These are phyloP conservation scores for Sequoia sempervirens DNA, from an alignment of 75 land plant species.

Conservation along the genomic window DNA sequence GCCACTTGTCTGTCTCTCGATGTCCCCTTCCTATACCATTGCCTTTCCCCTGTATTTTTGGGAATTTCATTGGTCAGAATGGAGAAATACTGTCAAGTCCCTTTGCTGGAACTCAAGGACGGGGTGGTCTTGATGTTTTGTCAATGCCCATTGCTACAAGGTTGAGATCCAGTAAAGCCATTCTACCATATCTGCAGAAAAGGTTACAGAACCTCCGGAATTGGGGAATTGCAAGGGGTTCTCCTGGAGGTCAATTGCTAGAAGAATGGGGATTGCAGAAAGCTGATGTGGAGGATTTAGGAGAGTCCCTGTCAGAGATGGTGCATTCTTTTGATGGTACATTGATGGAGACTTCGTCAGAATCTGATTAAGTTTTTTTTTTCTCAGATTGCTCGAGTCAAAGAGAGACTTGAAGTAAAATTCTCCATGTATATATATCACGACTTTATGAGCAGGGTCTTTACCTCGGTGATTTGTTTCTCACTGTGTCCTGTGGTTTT, in stretches of 20 bases:
- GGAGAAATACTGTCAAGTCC: slow-evolving; percentile 53
- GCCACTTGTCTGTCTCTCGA: slow-evolving; percentile 59
- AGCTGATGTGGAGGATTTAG: slow-evolving; percentile 77
- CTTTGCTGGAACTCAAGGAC: slow-evolving; percentile 19
- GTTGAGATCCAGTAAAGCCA: slow-evolving; percentile 60
- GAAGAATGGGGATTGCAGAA: slow-evolving; percentile 78
- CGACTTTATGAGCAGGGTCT: neutral
- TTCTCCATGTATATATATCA: neutral
- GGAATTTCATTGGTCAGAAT: slow-evolving; percentile 38
- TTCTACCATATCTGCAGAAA: slow-evolving; percentile 67
- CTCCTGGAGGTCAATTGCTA: slow-evolving; percentile 46
- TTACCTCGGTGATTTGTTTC: neutral
- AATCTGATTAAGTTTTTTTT: slow-evolving; percentile 27
- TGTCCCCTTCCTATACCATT: slow-evolving; percentile 89
- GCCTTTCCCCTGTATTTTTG: slow-evolving; percentile 83
- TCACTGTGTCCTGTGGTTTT: neutral
- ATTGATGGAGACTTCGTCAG: slow-evolving; percentile 26
- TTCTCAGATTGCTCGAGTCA: neutral
- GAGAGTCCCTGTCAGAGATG: slow-evolving; percentile 56
- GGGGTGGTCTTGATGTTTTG: slow-evolving; percentile 67
- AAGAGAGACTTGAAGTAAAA: neutral
- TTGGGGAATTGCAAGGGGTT: slow-evolving; percentile 45
- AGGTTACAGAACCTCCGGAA: slow-evolving; percentile 46
- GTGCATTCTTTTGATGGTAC: slow-evolving; percentile 20
- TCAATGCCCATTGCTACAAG: slow-evolving; percentile 86